Evolutionary conservation across 2,329 filamentous ascomycete genomes (phyloP).

Genomic region (Talaromyces funiculosus): DNA sequence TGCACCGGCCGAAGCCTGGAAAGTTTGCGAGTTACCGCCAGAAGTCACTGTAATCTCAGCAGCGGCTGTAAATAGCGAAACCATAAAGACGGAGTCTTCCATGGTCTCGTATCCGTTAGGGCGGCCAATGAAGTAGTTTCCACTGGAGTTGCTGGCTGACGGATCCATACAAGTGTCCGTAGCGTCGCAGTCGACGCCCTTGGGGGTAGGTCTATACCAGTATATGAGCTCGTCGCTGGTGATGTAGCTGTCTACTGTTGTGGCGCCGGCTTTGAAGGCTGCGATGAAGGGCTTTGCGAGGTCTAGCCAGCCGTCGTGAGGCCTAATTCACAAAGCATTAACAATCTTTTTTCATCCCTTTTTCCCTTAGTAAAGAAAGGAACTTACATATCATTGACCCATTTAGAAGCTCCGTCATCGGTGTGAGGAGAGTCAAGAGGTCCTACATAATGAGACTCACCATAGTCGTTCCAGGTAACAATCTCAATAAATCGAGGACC

Average conservation of each 20-base stretch:
- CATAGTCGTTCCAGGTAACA: conserved; percentile 49
- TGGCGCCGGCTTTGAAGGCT: conserved; percentile 47
- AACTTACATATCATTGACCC: conserved; percentile 45
- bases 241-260: conserved; percentile 33
- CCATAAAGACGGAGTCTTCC: conserved; percentile 49
- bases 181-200: conserved; percentile 44
- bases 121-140: conserved; percentile 50
- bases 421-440: conserved; percentile 40
- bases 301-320: conserved; percentile 50
- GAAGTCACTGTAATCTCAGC: conserved; percentile 45
- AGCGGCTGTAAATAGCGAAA: conserved; percentile 45
- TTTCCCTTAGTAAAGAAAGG: neutral
- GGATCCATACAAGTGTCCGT: conserved; percentile 46
- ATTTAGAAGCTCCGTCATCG: conserved; percentile 42
- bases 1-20: conserved; percentile 45
- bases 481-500: conserved; percentile 47
- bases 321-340: conserved; percentile 28
- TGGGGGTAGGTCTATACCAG: conserved; percentile 52
- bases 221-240: conserved; percentile 48
- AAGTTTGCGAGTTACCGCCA: conserved; percentile 39
- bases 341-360: neutral
- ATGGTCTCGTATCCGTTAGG: conserved; percentile 49
- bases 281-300: conserved; percentile 51
- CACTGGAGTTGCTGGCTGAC: conserved; percentile 39
- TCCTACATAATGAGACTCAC: conserved; percentile 52